phyloP scores from a whole-genome alignment of 2,329 filamentous ascomycete genomes.

The Clonostachys chloroleuca region DNA sequence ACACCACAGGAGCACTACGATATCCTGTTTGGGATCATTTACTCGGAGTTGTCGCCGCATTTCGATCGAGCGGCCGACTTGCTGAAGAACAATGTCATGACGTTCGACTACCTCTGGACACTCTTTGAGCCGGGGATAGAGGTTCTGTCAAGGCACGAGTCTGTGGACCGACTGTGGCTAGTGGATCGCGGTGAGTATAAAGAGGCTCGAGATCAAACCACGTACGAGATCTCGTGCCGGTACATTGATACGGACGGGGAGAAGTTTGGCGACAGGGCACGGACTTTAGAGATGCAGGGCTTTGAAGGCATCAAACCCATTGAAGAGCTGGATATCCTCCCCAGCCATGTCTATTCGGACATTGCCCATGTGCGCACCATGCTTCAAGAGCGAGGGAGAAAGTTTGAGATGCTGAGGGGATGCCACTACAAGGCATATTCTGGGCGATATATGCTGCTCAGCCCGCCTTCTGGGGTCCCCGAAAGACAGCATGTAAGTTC shows the following conservation, averaged over 20 bases:
- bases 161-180: constrained; percentile 71
- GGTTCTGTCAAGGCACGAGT: constrained; percentile 73
- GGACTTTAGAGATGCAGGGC: constrained; percentile 62
- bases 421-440: constrained; percentile 81
- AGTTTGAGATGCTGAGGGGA: constrained; percentile 75
- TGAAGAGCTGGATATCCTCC: constrained; percentile 59
- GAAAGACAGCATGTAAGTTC: neutral
- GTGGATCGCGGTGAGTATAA: constrained; percentile 66
- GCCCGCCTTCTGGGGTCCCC: no score
- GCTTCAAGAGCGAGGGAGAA: constrained; percentile 77
- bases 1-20: neutral
- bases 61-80: constrained; percentile 24
- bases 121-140: constrained; percentile 85
- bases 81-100: constrained; percentile 77
- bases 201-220: neutral
- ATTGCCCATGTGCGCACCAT: constrained; percentile 48
- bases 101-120: constrained; percentile 84
- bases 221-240: constrained; percentile 68
- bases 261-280: constrained; percentile 70
- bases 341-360: neutral
- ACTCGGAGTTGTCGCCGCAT: neutral
- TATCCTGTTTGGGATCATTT: neutral
- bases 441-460: constrained; percentile 30
- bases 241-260: constrained; percentile 91
- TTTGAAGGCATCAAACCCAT: constrained; percentile 85